phyloP scores from a whole-genome alignment of 768 basidiomycete species.

The Mycena albidolilacea region DNA sequence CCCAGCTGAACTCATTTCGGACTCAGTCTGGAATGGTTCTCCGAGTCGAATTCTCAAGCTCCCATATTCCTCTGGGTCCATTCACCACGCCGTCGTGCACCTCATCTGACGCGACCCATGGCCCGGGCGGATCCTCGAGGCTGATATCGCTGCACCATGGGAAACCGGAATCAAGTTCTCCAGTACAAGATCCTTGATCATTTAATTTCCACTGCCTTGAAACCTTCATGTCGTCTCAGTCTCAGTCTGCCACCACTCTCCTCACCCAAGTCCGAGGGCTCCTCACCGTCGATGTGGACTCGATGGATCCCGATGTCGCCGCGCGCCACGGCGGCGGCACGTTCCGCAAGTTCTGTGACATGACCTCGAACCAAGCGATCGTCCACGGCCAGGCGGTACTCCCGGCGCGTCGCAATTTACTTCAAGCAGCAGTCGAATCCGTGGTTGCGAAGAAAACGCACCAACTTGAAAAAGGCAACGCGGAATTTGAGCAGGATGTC shows the following conservation, averaged over 20 bases:
- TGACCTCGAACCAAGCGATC: constrained; percentile 68
- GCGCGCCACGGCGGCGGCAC: constrained; percentile 45
- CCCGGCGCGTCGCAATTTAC: constrained; percentile 49
- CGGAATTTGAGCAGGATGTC: constrained; percentile 50
- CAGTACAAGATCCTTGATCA: no score
- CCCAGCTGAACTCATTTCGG: no score
- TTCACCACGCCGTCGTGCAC: no score
- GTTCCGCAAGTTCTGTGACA: constrained; percentile 54
- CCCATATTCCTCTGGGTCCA: no score
- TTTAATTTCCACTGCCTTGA: neutral
- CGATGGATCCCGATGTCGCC: constrained; percentile 62
- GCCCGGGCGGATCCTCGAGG: no score
- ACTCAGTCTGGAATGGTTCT: no score
- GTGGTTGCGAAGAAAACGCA: constrained; percentile 39
- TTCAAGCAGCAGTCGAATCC: constrained; percentile 51
- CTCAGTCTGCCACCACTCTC: constrained; percentile 37
- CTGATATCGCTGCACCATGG: no score
- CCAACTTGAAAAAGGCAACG: constrained; percentile 33
- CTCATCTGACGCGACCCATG: no score
- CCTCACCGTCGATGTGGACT: constrained; percentile 62
- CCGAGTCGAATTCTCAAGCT: no score
- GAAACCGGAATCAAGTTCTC: no score
- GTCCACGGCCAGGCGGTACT: constrained; percentile 52
- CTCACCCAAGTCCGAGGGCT: constrained; percentile 54
- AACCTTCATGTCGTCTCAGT: constrained; percentile 19